These are phyloP conservation scores for Sergeia podlipaevii DNA, from an alignment of 208 protist species.

Conservation along the genomic window DNA sequence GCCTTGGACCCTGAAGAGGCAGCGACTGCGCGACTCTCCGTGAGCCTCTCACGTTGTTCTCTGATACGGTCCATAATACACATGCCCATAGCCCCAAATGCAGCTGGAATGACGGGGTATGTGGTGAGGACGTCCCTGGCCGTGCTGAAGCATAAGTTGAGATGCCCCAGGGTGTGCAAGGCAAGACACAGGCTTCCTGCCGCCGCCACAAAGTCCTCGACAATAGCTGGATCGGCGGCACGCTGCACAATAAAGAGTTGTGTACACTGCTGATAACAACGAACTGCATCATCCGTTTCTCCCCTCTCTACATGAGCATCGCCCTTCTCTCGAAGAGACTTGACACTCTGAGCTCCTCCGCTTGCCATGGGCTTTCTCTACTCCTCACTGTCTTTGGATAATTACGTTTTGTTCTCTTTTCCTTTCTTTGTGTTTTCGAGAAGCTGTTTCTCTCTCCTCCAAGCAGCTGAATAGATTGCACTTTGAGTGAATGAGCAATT, in stretches of 20 bases:
- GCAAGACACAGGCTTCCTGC: slow-evolving; percentile 40
- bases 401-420: no score
- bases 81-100: slow-evolving; percentile 46
- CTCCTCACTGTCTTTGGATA: no score
- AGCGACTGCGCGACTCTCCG: no score
- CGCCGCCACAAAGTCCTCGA: slow-evolving; percentile 44
- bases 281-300: slow-evolving; percentile 17
- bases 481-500: no score
- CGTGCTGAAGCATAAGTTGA: slow-evolving; percentile 21
- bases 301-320: no score
- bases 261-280: slow-evolving; percentile 18
- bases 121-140: slow-evolving; percentile 31
- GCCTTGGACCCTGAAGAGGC: no score
- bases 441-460: no score
- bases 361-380: no score
- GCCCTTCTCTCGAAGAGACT: no score
- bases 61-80: slow-evolving; percentile 33
- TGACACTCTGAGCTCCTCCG: no score
- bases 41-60: slow-evolving; percentile 24
- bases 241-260: slow-evolving; percentile 27
- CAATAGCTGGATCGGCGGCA: slow-evolving; percentile 10
- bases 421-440: no score
- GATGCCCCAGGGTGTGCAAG: slow-evolving; percentile 19
- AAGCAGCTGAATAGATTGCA: no score
- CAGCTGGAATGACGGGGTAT: slow-evolving; percentile 48